Percentiles rank a stretch among this genome's conserved stretches.
These are phyloP conservation scores for Papilionanthe hybrid DNA, from an alignment of 116 monocot genomes.

Conservation along the genomic window DNA sequence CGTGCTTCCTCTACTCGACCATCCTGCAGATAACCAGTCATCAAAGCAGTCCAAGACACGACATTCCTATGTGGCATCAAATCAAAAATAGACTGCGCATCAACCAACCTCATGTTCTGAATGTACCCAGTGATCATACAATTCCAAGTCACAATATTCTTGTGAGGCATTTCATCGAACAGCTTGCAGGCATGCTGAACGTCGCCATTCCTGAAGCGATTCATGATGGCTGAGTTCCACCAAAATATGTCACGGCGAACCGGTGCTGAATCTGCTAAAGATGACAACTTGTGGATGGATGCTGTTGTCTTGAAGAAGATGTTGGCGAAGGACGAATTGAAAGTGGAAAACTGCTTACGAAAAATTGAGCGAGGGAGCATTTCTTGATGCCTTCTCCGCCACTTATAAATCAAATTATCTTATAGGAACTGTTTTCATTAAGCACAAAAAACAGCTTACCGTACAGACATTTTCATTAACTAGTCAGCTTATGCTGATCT, in stretches of 20 bases:
- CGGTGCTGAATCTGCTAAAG: neutral
- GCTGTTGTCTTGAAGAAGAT: neutral
- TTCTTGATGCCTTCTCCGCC: neutral
- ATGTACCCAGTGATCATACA: conserved; percentile 61
- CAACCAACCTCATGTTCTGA: conserved; percentile 15
- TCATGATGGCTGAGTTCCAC: conserved; percentile 52
- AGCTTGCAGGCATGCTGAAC: conserved; percentile 27
- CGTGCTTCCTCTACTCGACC: conserved; percentile 46
- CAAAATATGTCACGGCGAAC: conserved; percentile 26
- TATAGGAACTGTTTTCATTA: neutral
- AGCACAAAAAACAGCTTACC: neutral
- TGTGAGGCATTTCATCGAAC: conserved; percentile 57
- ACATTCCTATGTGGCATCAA: conserved; percentile 34
- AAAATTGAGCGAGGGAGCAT: neutral
- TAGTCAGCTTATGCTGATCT: no score
- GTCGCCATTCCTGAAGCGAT: conserved; percentile 34
- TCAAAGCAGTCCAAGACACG: conserved; percentile 38
- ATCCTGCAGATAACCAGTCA: conserved; percentile 39
- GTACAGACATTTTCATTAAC: no score
- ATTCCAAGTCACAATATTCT: conserved; percentile 60
- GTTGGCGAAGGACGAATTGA: conserved; percentile 7
- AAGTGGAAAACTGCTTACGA: neutral
- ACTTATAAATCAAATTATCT: neutral
- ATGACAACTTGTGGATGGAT: neutral
- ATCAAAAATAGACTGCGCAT: conserved; percentile 38